Conservation (phyloP, 768 basidiomycete species). For the Peribolospora kevripleyi region DNA sequence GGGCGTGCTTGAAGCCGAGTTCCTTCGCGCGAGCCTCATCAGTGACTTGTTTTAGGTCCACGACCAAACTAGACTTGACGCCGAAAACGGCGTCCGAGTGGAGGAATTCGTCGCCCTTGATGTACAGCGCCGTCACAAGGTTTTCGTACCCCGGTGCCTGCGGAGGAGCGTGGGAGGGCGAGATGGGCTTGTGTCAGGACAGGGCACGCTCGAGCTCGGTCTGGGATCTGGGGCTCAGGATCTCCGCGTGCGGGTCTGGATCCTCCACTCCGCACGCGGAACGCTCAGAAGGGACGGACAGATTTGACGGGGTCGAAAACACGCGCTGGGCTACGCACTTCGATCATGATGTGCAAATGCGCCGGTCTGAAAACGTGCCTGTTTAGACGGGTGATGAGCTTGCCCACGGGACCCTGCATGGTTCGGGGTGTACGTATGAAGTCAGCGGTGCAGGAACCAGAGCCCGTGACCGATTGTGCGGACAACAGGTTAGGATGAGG, state of each 20-base stretch:
- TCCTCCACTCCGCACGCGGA: too few species aligned
- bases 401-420: slow-evolving; percentile 43
- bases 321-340: slow-evolving; percentile 11
- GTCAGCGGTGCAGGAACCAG: too few species aligned
- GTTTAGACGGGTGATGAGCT: slow-evolving; percentile 28
- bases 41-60: slow-evolving; percentile 33
- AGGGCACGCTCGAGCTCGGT: too few species aligned
- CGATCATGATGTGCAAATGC: slow-evolving; percentile 50
- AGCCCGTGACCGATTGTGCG: too few species aligned
- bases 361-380: slow-evolving; percentile 58
- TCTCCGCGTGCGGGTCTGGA: background rate
- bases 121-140: slow-evolving; percentile 49
- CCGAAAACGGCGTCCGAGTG: slow-evolving; percentile 48
- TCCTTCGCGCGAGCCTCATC: slow-evolving; percentile 38
- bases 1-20: slow-evolving; percentile 24
- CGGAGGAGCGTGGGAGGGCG: background rate
- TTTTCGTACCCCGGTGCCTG: slow-evolving; percentile 44
- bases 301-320: background rate
- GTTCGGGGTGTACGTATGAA: too few species aligned
- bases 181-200: background rate
- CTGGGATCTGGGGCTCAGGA: too few species aligned
- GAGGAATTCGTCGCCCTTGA: slow-evolving; percentile 41
- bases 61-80: slow-evolving; percentile 49
- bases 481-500: too few species aligned
- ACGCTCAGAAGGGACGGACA: background rate